These are phyloP conservation scores for Gyromitra esculenta DNA, from an alignment of 2,329 filamentous ascomycete genomes.

Conservation along the genomic window DNA sequence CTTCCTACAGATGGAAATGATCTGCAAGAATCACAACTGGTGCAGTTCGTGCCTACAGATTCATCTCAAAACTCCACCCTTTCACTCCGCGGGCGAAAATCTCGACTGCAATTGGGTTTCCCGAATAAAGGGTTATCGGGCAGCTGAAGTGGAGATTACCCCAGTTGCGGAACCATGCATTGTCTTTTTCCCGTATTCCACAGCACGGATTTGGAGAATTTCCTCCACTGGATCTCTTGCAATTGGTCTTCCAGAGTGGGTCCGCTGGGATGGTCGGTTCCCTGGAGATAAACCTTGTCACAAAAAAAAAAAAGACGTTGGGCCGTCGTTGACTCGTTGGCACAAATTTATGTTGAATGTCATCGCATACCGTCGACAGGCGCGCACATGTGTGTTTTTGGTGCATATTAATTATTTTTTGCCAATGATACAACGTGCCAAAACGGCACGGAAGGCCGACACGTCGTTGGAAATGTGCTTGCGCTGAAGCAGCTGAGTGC, in stretches of 20 bases:
- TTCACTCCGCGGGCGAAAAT: conserved; percentile 15
- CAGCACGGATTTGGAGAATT: neutral
- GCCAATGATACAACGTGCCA: conserved; percentile 1
- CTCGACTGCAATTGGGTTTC: neutral
- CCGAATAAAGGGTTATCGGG: conserved; percentile 18
- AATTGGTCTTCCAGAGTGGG: conserved; percentile 19
- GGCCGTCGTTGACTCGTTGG: conserved; percentile 19
- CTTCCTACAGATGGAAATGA: conserved; percentile 27
- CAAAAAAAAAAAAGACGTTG: conserved; percentile 17
- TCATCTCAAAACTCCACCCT: conserved; percentile 14
- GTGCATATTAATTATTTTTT: neutral
- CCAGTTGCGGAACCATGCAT: conserved; percentile 32
- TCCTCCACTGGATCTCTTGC: conserved; percentile 12
- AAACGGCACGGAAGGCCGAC: conserved; percentile 2
- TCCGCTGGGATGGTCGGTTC: conserved; percentile 13
- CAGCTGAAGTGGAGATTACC: conserved; percentile 35
- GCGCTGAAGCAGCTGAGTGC: neutral
- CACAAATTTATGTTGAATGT: conserved; percentile 16
- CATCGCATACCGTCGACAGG: conserved; percentile 15
- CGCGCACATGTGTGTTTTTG: conserved; percentile 4
- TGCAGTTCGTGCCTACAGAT: conserved; percentile 3
- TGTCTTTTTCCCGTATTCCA: conserved; percentile 10
- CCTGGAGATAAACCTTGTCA: conserved; percentile 32
- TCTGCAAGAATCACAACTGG: conserved; percentile 14
- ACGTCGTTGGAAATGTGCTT: conserved; percentile 14